phyloP scores from a whole-genome alignment of 2,329 filamentous ascomycete species.

The Penicillium sp. region DNA sequence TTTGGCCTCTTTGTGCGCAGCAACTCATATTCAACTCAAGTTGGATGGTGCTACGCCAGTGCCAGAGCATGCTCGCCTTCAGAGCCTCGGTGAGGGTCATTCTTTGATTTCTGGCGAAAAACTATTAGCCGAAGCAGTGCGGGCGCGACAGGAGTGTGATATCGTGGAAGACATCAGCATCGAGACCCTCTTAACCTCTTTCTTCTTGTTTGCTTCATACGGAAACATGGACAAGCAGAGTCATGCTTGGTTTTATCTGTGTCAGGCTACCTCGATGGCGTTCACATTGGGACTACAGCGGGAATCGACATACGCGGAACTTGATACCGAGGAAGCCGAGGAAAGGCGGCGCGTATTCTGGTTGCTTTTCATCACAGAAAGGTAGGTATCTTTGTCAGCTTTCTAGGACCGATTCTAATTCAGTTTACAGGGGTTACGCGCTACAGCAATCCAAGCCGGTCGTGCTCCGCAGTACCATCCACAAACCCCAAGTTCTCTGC shows the following conservation, averaged over 20 bases:
- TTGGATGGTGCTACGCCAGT: constrained; percentile 32
- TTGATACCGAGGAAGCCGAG: constrained; percentile 55
- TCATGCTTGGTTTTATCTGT: constrained; percentile 74
- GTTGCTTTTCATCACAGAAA: constrained; percentile 69
- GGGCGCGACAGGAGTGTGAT: constrained; percentile 42
- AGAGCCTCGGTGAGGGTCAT: constrained; percentile 55
- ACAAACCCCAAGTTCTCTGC: constrained; percentile 59
- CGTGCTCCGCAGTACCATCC: constrained; percentile 66
- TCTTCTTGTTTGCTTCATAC: constrained; percentile 72
- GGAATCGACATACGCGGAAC: constrained; percentile 50
- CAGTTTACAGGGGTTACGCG: constrained; percentile 61
- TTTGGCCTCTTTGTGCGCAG: constrained; percentile 41
- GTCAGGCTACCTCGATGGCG: constrained; percentile 69
- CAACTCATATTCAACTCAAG: constrained; percentile 47
- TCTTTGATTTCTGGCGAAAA: constrained; percentile 63
- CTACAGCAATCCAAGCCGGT: constrained; percentile 68
- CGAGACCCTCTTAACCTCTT: constrained; percentile 62
- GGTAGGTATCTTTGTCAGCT: constrained; percentile 46
- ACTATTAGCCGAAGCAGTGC: constrained; percentile 63
- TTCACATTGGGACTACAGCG: constrained; percentile 45
- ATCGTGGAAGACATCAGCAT: constrained; percentile 42
- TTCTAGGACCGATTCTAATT: neutral
- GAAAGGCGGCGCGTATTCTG: constrained; percentile 68
- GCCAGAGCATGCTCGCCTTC: constrained; percentile 22
- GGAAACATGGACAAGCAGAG: constrained; percentile 71